A percentile compares a stretch with the other conserved stretches of the same genome.
phyloP scores from a whole-genome alignment of 2,329 filamentous ascomycete species.

The Drechslerella stenobrocha region DNA sequence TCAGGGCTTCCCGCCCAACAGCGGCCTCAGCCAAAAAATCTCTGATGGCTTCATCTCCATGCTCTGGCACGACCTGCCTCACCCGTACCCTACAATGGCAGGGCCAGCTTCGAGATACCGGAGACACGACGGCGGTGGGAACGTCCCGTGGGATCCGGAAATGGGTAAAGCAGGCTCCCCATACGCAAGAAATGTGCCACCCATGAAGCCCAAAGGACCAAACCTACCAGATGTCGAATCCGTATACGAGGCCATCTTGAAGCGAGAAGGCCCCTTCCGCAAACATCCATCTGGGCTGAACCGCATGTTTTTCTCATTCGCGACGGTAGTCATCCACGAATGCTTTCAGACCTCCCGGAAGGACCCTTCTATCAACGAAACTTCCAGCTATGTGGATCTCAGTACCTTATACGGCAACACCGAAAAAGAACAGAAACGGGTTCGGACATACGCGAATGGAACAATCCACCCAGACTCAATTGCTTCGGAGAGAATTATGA shows the following conservation, averaged over 20 bases:
- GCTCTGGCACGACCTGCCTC: slow-evolving; percentile 62
- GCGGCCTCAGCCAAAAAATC: slow-evolving; percentile 59
- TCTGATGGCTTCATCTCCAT: slow-evolving; percentile 61
- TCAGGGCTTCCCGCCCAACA: slow-evolving; percentile 60
- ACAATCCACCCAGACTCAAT: slow-evolving; percentile 73
- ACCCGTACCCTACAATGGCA: slow-evolving; percentile 59
- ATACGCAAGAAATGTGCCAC: slow-evolving; percentile 68
- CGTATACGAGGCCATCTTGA: slow-evolving; percentile 59
- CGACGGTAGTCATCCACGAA: slow-evolving; percentile 57
- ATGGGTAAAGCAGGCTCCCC: slow-evolving; percentile 67
- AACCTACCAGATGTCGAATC: slow-evolving; percentile 60
- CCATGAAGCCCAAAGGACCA: slow-evolving; percentile 60
- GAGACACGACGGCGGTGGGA: slow-evolving; percentile 58
- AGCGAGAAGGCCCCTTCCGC: slow-evolving; percentile 63
- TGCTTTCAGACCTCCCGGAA: slow-evolving; percentile 68
- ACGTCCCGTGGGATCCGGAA: slow-evolving; percentile 65
- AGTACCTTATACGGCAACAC: slow-evolving; percentile 73
- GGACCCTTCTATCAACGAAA: slow-evolving; percentile 67
- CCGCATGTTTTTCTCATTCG: slow-evolving; percentile 69
- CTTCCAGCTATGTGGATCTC: slow-evolving; percentile 75
- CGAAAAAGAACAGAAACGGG: slow-evolving; percentile 65
- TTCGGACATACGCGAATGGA: slow-evolving; percentile 66
- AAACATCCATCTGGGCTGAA: slow-evolving; percentile 64
- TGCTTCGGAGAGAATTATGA: slow-evolving; percentile 66
- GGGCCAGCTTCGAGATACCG: slow-evolving; percentile 59